A percentile compares a stretch with the other conserved stretches of the same genome.
phyloP scores from a whole-genome alignment of 306 rosid species.

The Casuarina cunninghamiana region DNA sequence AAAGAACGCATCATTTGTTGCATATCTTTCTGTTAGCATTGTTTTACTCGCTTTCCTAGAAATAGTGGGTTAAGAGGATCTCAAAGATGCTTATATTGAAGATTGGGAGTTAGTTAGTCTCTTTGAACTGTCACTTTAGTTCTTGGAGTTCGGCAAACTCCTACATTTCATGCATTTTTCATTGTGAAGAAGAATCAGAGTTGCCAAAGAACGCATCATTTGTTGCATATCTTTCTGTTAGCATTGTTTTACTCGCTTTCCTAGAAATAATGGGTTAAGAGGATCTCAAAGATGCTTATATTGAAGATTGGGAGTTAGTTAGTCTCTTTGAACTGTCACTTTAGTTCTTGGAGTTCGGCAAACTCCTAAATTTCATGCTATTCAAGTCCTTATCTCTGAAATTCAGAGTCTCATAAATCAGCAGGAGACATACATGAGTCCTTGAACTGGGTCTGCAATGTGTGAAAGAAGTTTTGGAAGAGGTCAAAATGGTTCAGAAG shows the following conservation, averaged over 20 bases:
- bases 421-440: background rate
- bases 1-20: too few species aligned
- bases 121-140: slow-evolving; percentile 19
- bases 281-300: slow-evolving; percentile 35
- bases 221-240: background rate
- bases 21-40: slow-evolving; percentile 17
- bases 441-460: background rate
- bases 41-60: slow-evolving; percentile 9
- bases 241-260: slow-evolving; percentile 29
- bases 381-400: background rate
- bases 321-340: slow-evolving; percentile 26
- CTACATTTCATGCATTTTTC: slow-evolving; percentile 7
- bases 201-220: background rate
- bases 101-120: slow-evolving; percentile 33
- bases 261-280: slow-evolving; percentile 20
- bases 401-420: background rate
- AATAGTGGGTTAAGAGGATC: slow-evolving; percentile 23
- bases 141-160: slow-evolving; percentile 33
- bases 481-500: background rate
- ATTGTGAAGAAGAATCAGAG: too few species aligned
- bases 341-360: slow-evolving; percentile 35
- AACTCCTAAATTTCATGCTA: slow-evolving; percentile 28
- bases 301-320: slow-evolving; percentile 29
- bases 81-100: slow-evolving; percentile 31
- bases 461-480: background rate